A percentile compares a stretch with the other conserved stretches of the same genome.
Evolutionary conservation across 306 rosid genomes (phyloP).

Genomic region (Styphnolobium japonicum): DNA sequence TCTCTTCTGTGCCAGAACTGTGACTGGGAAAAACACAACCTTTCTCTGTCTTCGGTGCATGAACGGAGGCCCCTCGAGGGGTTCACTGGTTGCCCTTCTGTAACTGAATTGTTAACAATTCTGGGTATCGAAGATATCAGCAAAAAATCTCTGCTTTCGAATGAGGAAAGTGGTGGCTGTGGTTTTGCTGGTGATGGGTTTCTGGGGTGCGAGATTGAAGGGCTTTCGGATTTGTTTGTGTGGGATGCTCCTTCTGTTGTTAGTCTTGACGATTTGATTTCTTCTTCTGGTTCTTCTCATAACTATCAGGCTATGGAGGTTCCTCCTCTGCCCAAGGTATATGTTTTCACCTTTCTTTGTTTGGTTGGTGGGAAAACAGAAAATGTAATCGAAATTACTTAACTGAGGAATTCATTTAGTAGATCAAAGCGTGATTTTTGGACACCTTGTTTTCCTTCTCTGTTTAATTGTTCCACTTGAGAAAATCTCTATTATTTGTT

Average conservation of each 20-base stretch:
- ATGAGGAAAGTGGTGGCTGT: slow-evolving; percentile 7
- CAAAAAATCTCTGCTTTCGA: slow-evolving; percentile 48
- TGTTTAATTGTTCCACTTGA: background rate
- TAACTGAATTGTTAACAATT: slow-evolving; percentile 46
- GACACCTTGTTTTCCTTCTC: background rate
- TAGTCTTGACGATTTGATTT: slow-evolving; percentile 67
- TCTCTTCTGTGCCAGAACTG: slow-evolving; percentile 83
- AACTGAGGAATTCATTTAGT: background rate
- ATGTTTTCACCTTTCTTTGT: background rate
- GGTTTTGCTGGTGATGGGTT: slow-evolving; percentile 23
- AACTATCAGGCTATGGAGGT: slow-evolving; percentile 69
- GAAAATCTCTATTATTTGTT: background rate
- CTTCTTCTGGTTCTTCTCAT: slow-evolving; percentile 49
- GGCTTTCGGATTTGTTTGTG: slow-evolving; percentile 44
- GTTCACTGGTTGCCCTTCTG: slow-evolving; percentile 68
- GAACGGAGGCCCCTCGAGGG: slow-evolving; percentile 77
- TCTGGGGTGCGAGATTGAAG: slow-evolving; percentile 35
- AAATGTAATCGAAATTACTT: background rate
- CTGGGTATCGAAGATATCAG: slow-evolving; percentile 59
- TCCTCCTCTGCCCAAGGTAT: slow-evolving; percentile 85
- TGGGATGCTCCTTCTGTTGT: slow-evolving; percentile 77
- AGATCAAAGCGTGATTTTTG: background rate
- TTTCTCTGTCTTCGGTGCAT: slow-evolving; percentile 42
- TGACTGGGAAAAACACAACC: slow-evolving; percentile 77
- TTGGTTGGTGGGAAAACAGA: background rate